phyloP scores from a whole-genome alignment of 2,329 filamentous ascomycete genomes.

The Alternaria gaisen region DNA sequence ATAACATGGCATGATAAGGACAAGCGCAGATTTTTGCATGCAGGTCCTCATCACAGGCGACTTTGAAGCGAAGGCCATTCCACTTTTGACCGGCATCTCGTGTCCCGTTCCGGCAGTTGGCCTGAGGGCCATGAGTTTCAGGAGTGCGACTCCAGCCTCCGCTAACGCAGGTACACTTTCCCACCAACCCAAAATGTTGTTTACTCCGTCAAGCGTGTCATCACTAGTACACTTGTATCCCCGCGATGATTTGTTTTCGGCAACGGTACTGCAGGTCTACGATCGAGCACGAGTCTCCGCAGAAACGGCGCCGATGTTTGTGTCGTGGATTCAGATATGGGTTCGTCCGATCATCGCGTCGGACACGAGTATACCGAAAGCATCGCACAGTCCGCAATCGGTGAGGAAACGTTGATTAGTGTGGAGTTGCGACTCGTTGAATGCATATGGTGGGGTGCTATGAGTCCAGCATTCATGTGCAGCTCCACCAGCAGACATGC shows the following conservation, averaged over 20 bases:
- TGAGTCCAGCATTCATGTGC: slow-evolving; percentile 10
- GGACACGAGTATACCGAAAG: background rate
- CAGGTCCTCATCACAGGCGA: slow-evolving; percentile 20
- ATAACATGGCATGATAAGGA: slow-evolving; percentile 24
- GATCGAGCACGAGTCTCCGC: slow-evolving; percentile 41
- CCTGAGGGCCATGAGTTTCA: slow-evolving; percentile 44
- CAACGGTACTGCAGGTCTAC: slow-evolving; percentile 39
- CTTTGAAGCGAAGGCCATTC: slow-evolving; percentile 31
- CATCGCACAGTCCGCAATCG: background rate
- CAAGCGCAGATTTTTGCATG: slow-evolving; percentile 21
- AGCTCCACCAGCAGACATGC: slow-evolving; percentile 12
- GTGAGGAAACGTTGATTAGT: slow-evolving; percentile 7
- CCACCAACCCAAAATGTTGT: slow-evolving; percentile 41
- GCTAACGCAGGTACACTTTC: slow-evolving; percentile 51
- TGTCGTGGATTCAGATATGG: slow-evolving; percentile 12
- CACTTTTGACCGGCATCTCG: slow-evolving; percentile 33
- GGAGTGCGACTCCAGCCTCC: slow-evolving; percentile 32
- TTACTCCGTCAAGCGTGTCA: slow-evolving; percentile 45
- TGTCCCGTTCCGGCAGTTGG: slow-evolving; percentile 35
- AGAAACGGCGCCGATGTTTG: slow-evolving; percentile 23
- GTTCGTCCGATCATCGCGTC: background rate
- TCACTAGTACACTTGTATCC: slow-evolving; percentile 16
- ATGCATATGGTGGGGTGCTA: slow-evolving; percentile 11
- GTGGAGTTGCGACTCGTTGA: slow-evolving; percentile 1
- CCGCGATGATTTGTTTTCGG: slow-evolving; percentile 39